Base-by-base conservation (phyloP, 352 stramenopile species). In the Pythium volutum region DNA sequence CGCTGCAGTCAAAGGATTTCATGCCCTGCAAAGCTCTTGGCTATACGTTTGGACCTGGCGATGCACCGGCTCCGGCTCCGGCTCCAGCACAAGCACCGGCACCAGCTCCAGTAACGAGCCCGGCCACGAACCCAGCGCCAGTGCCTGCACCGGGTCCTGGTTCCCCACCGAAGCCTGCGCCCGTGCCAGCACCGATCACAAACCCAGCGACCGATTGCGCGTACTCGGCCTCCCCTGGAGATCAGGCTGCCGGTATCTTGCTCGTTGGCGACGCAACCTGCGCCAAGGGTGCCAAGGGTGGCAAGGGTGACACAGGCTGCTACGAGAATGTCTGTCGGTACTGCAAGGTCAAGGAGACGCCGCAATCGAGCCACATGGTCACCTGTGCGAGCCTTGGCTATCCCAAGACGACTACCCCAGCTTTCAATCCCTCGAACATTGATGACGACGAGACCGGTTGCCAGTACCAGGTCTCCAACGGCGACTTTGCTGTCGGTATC, bases 221-320 rank as follows among this genome's bases (percentile, higher is more conserved):
- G 18, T 18, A 48, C 66, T 4, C 29, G 2, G 36, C 55, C 2
- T 59, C 57, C 2, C 18, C 23, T 16, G 62, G 63, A 11, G 58
- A 74, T 50, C 6, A 7, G 6, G 50, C 22, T 7, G 67, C 49
- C 27, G 67, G 67, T 10, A 58, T 74, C 27, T 11, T 29, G 6
- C 23, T 64, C 14, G 38, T 69, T 9, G 52, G 42, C 5, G 67
- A 74, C 27, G 2, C 25, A 1, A 26, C n/a, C 16, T 75, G 68
- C 29, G 33, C 43, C n/a, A n/a, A n/a, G n/a, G n/a, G n/a, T n/a
- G n/a, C n/a, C n/a, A n/a, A n/a, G 29, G 23, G 18, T 31, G 48
- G n/a, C n/a, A n/a, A n/a, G n/a, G n/a, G 27, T 48, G 36, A 55
- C 9, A 1, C 59, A 5, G 46, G 51, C 48, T 61, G 52, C 29